Evolutionary conservation across 306 rosid species (phyloP).

Genomic region (Dryas octopetala): DNA sequence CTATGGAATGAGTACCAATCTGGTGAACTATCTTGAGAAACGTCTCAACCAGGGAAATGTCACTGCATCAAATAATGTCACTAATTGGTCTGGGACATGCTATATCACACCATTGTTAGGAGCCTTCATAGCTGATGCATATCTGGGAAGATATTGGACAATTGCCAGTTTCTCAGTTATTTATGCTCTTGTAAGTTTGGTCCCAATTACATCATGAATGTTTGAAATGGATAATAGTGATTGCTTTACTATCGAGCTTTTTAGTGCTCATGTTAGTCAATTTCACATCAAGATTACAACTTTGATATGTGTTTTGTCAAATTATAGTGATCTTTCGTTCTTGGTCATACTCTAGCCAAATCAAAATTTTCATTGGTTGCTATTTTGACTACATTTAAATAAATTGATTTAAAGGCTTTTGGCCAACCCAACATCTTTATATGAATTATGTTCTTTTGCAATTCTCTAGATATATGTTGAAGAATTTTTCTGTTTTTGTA

Average conservation of each 20-base stretch:
- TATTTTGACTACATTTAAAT: background rate
- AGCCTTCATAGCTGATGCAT: slow-evolving; percentile 91
- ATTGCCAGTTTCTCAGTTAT: slow-evolving; percentile 67
- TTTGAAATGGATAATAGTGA: background rate
- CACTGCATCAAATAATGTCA: slow-evolving; percentile 63
- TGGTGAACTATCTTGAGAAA: slow-evolving; percentile 72
- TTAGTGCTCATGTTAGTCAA: background rate
- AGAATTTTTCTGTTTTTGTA: background rate
- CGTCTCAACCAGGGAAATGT: slow-evolving; percentile 62
- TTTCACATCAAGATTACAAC: background rate
- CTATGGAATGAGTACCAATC: slow-evolving; percentile 84
- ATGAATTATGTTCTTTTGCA: background rate
- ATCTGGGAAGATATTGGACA: slow-evolving; percentile 95
- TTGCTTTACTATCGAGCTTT: background rate
- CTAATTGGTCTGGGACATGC: slow-evolving; percentile 89
- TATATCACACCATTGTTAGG: slow-evolving; percentile 81
- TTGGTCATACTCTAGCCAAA: background rate
- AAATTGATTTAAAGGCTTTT: no score
- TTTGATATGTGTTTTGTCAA: background rate
- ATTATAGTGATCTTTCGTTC: background rate
- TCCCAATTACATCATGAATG: background rate
- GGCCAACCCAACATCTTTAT: no score
- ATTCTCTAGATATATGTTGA: background rate
- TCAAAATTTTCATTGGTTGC: background rate
- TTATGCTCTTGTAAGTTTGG: slow-evolving; percentile 63